phyloP scores from a whole-genome alignment of 2,329 filamentous ascomycete species.

The Trichoderma semiorbis region DNA sequence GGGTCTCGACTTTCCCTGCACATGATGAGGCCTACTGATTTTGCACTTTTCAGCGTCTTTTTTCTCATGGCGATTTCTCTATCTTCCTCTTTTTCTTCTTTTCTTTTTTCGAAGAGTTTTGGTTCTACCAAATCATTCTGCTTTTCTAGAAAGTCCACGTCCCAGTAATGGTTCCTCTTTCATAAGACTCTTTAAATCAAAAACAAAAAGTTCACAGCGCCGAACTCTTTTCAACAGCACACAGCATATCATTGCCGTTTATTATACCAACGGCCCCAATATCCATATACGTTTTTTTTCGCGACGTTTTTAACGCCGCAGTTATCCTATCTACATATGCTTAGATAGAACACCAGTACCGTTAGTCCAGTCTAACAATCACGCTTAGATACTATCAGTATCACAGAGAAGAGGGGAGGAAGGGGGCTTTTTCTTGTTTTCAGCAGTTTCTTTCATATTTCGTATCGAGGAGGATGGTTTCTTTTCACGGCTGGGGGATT shows the following conservation, averaged over 20 bases:
- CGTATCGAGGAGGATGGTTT: not conserved
- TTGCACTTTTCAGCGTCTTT: not conserved
- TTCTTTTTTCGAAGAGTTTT: not conserved
- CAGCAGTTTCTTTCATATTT: not conserved
- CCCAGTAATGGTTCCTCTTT: not conserved
- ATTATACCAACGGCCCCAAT: not conserved
- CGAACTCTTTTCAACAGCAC: not conserved
- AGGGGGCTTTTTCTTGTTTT: not conserved
- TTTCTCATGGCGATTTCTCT: not conserved
- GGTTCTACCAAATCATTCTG: not conserved
- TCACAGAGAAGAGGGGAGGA: not conserved
- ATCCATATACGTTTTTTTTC: slow-evolving; percentile 1
- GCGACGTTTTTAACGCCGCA: not conserved
- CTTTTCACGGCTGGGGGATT: not conserved
- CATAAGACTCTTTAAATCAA: not conserved
- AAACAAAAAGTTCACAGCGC: not conserved
- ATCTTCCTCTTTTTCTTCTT: not conserved
- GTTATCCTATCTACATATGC: not conserved
- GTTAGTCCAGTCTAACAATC: not conserved
- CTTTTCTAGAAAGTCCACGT: not conserved
- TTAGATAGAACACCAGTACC: not conserved
- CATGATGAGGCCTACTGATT: slow-evolving; percentile 25
- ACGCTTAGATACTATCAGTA: not conserved
- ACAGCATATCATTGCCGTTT: not conserved
- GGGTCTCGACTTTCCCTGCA: slow-evolving; percentile 55